Percentiles rank a stretch among this genome's conserved stretches.
Conservation (phyloP, 2,329 filamentous ascomycete species). For the Colletotrichum phormii region DNA sequence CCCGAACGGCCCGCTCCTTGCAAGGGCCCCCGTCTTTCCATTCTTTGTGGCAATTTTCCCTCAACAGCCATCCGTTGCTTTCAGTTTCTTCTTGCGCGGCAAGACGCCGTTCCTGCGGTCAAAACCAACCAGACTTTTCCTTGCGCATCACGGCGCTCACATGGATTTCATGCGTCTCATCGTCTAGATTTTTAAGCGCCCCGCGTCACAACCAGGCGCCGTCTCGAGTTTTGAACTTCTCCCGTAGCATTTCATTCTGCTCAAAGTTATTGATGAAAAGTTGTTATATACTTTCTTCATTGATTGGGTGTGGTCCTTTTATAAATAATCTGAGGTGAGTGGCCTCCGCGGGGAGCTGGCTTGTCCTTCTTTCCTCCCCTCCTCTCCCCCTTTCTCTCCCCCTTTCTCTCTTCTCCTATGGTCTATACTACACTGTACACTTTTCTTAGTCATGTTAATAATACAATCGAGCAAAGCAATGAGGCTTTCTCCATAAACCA, state of each 20-base stretch:
- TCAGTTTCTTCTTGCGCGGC: neutral
- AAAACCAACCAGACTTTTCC: neutral
- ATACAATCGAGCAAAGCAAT: constrained; percentile 45
- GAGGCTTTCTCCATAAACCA: constrained; percentile 9
- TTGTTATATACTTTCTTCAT: constrained; percentile 12
- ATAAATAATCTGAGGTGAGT: constrained; percentile 47
- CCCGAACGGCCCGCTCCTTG: constrained; percentile 35
- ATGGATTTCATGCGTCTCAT: neutral
- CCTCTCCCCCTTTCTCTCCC: constrained; percentile 25
- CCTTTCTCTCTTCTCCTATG: neutral
- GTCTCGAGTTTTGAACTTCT: neutral
- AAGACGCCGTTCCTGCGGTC: neutral
- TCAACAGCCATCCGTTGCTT: neutral
- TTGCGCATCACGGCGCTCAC: neutral
- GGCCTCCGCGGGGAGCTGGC: constrained; percentile 44
- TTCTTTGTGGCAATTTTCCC: neutral
- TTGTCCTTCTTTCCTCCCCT: constrained; percentile 36
- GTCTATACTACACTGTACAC: constrained; percentile 35
- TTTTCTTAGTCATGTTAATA: constrained; percentile 33
- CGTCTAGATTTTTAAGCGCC: neutral
- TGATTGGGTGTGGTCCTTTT: constrained; percentile 22
- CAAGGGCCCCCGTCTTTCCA: constrained; percentile 8
- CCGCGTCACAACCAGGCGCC: constrained; percentile 6
- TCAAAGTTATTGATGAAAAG: neutral
- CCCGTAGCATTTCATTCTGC: neutral